phyloP scores from a whole-genome alignment of 805 yeast species.

The Isabelozyma gotoi region DNA sequence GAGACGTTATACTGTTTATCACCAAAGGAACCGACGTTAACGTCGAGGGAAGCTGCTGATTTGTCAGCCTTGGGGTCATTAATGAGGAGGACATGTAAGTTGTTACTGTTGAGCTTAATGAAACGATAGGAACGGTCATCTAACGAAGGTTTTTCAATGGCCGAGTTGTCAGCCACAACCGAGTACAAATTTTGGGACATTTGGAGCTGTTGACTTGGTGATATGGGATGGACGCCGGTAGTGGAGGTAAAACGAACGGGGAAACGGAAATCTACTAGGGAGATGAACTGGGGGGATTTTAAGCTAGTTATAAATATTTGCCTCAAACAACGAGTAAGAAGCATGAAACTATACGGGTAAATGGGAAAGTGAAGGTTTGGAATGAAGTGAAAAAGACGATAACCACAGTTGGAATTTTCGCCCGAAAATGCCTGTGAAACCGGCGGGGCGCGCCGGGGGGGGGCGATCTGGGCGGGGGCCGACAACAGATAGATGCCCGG shows the following conservation, averaged over 20 bases:
- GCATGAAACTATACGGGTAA: neutral
- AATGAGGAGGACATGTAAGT: constrained; percentile 59
- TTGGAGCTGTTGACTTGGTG: neutral
- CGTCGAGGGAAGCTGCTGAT: constrained; percentile 78
- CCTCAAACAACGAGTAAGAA: neutral
- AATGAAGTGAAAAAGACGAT: neutral
- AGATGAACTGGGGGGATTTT: neutral
- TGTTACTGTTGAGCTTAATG: constrained; percentile 54
- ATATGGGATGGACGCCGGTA: neutral
- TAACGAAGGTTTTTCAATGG: constrained; percentile 45
- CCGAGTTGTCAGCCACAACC: constrained; percentile 26
- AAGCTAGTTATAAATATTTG: neutral
- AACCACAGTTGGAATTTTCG: neutral
- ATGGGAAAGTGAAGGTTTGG: too few relatives aligned
- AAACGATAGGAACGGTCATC: constrained; percentile 80
- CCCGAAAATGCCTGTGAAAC: too few relatives aligned
- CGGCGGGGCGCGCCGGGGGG: too few relatives aligned
- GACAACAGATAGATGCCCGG: too few relatives aligned
- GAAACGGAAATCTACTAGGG: neutral
- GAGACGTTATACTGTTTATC: constrained; percentile 60
- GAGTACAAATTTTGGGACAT: constrained; percentile 7
- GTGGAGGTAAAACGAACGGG: neutral
- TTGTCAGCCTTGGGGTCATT: constrained; percentile 71
- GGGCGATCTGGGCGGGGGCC: too few relatives aligned
- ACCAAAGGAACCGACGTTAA: constrained; percentile 72